phyloP scores from a whole-genome alignment of 169 alveolate genomes.

The Cryptosporidium felis region DNA sequence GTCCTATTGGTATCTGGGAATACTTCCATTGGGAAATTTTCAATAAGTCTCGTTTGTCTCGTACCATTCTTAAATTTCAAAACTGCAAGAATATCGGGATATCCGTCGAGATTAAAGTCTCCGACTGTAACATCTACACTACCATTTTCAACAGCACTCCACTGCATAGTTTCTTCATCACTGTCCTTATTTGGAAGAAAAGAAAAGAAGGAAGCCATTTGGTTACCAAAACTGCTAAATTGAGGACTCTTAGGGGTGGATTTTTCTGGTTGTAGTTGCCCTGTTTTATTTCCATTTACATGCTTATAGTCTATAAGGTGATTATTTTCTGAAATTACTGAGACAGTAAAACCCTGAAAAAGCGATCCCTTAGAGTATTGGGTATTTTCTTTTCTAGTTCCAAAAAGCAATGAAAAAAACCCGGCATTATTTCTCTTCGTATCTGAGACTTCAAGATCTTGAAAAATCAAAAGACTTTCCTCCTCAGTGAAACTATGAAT shows the following conservation, averaged over 20 bases:
- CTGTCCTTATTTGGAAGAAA: conserved; percentile 8
- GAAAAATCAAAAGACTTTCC: conserved; percentile 25
- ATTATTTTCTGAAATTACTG: background rate
- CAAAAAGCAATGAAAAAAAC: conserved; percentile 28
- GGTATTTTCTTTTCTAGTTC: background rate
- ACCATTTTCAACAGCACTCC: background rate
- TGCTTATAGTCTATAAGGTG: background rate
- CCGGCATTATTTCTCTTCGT: background rate
- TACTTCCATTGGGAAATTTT: conserved; percentile 21
- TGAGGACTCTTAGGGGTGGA: background rate
- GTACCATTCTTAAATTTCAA: conserved; percentile 15
- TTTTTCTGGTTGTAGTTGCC: background rate
- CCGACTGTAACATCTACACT: conserved; percentile 57
- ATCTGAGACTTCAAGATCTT: background rate
- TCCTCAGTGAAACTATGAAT: conserved; percentile 71
- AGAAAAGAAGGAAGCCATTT: conserved; percentile 50
- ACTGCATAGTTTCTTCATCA: conserved; percentile 7
- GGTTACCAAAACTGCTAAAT: conserved; percentile 8
- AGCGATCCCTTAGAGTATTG: background rate
- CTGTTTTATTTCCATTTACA: background rate
- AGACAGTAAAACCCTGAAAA: conserved; percentile 41
- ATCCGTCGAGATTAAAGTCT: conserved; percentile 78
- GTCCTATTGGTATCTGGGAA: background rate
- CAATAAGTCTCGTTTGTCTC: conserved; percentile 32
- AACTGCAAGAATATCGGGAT: conserved; percentile 74